These are phyloP conservation scores for Carex pumila DNA, from an alignment of 176 grass and related monocot genomes.

Conservation along the genomic window DNA sequence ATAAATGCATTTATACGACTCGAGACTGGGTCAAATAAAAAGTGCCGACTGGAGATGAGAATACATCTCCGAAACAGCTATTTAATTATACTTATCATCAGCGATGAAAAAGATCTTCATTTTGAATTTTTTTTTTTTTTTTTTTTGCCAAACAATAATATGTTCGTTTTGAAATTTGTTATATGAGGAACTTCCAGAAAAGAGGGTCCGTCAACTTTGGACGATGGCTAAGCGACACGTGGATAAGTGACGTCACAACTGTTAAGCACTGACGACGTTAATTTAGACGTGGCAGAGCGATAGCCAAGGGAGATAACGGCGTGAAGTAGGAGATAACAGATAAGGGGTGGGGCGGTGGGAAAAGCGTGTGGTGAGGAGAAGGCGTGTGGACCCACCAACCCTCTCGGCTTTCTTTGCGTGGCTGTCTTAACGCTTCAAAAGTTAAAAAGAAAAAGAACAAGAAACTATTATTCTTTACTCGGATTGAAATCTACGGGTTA, in stretches of 20 bases:
- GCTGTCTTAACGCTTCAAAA: slow-evolving; percentile 3
- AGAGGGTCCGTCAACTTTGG: not conserved
- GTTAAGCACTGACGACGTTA: not conserved
- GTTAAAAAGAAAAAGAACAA: not conserved
- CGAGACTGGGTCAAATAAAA: not conserved
- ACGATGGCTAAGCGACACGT: not conserved
- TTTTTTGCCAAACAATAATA: no score
- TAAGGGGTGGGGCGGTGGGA: not conserved
- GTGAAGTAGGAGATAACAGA: slow-evolving; percentile 32
- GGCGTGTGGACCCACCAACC: not conserved
- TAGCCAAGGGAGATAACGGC: slow-evolving; percentile 37
- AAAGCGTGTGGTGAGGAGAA: slow-evolving; percentile 19
- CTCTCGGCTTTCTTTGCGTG: not conserved
- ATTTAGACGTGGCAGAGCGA: not conserved
- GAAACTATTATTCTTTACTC: not conserved
- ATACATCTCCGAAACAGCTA: not conserved
- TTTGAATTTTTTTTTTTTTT: not conserved
- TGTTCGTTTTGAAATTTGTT: not conserved
- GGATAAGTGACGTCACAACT: not conserved
- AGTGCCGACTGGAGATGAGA: not conserved
- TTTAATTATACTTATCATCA: not conserved
- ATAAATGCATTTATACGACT: not conserved
- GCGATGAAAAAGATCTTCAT: not conserved
- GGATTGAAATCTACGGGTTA: not conserved
- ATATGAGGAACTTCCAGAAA: not conserved